Conservation (phyloP, 345 rosid species). For the Trapa incisa region DNA sequence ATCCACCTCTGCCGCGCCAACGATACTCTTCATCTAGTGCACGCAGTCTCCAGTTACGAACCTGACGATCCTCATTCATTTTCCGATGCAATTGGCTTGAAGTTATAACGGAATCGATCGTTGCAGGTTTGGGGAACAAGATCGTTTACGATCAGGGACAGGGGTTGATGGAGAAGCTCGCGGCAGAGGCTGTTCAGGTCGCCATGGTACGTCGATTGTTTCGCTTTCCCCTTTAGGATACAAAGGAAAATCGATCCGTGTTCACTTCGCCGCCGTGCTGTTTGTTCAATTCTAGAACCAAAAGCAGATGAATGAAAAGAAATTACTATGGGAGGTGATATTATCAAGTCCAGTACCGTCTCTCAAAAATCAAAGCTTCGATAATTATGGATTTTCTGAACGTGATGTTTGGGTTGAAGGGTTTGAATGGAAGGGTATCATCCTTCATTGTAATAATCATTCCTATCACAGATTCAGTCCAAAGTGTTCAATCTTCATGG, state of each 20-base stretch:
- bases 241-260: no score
- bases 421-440: no score
- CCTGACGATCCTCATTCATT: not conserved
- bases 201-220: constrained; percentile 42
- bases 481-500: not conserved
- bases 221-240: not conserved
- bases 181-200: constrained; percentile 62
- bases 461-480: no score
- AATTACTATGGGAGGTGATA: no score
- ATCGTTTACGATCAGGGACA: constrained; percentile 51
- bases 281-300: no score
- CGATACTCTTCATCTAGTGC: constrained; percentile 79
- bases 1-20: constrained; percentile 67
- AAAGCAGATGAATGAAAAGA: no score
- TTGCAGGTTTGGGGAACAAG: constrained; percentile 39
- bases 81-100: not conserved
- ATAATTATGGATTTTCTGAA: no score
- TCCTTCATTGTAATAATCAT: no score
- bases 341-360: no score
- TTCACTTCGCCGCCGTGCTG: no score
- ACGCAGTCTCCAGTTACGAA: constrained; percentile 59
- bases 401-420: no score
- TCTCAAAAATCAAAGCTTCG: no score
- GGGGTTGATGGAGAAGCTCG: constrained; percentile 62
- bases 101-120: not conserved